Base-by-base conservation (phyloP, 495 filamentous ascomycete genomes). In the Xylaria flabelliformis region DNA sequence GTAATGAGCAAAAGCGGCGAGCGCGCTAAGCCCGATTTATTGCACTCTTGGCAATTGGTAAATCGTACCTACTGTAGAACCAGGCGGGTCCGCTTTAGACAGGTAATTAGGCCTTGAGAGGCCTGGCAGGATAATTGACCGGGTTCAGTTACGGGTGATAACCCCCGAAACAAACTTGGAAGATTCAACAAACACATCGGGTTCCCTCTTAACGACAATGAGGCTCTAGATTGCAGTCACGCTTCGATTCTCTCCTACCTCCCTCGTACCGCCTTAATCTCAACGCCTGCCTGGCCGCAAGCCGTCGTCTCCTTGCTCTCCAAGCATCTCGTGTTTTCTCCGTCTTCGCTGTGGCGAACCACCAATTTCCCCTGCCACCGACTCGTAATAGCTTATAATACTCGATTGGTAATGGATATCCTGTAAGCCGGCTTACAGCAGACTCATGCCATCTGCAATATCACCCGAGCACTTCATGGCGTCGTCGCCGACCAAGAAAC, bases 401-500 rank as follows among this genome's bases (percentile, higher is more conserved):
- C 21, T 64, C 29, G 36, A 29, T 42, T 44, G 64, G 64, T 55
- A 41, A 62, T 62, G 29, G 55, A 46, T 48, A 1, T 50, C 19
- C 55, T 50, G 29, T 44, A 39, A 21, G 39, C 41, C 68, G 56
- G 34, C 69, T 70, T 65, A 21, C 41, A 42, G 41, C 44, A 61
- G 64, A 71, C 50, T 72, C 58, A 78, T 80, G 78, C 78, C 78
- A 59, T 78, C 76, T 17, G 72, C 64, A 64, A 71, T 72, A 50
- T 51, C 71, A 29, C 64, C 67, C 13, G 67, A 75, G 64, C 42
- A 21, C 41, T 67, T 73, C 3, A 75, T 71, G 67, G 71, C 77
- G 29, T 72, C 77, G 58, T 73, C 75, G 36, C 67, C 73, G 59
- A 71, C 73, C 70, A 84, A 77, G 76, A 85, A 85, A 75, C 76